Evolutionary conservation across 192 early-diverging fungal species (phyloP).

Genomic region (Spizellomyces punctatus): DNA sequence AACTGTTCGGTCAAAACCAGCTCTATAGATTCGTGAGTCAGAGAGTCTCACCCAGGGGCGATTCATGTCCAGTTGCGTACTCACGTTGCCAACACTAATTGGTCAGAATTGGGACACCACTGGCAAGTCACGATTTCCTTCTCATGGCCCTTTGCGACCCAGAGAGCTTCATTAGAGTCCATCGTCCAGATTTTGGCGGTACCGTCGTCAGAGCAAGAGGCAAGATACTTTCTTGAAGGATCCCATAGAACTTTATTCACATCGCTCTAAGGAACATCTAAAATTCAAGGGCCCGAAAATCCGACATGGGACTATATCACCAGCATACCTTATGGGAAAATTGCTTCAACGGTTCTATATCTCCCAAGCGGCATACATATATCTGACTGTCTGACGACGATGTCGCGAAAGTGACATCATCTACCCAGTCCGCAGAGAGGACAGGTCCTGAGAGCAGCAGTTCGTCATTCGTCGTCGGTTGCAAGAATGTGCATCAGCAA

Average conservation of each 20-base stretch:
- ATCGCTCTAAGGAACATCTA: constrained; percentile 64
- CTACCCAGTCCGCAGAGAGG: constrained; percentile 91
- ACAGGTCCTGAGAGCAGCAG: constrained; percentile 35
- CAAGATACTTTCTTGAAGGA: constrained; percentile 62
- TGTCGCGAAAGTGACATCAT: constrained; percentile 89
- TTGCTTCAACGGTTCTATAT: constrained; percentile 66
- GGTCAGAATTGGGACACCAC: constrained; percentile 73
- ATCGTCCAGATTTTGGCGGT: constrained; percentile 79
- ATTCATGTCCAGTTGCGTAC: not conserved
- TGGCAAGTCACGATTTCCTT: constrained; percentile 77
- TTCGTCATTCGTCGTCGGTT: no score
- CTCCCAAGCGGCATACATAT: constrained; percentile 77
- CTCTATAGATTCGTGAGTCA: constrained; percentile 33
- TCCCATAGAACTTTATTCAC: constrained; percentile 82
- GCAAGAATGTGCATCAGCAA: not conserved
- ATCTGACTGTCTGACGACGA: constrained; percentile 81
- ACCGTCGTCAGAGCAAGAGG: constrained; percentile 77
- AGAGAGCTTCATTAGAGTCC: constrained; percentile 55
- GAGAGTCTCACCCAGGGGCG: not conserved
- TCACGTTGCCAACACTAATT: constrained; percentile 40
- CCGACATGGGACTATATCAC: constrained; percentile 10
- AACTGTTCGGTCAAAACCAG: constrained; percentile 80
- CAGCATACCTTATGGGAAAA: constrained; percentile 74
- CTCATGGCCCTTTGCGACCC: constrained; percentile 63
- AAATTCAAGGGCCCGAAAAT: not conserved